These are phyloP conservation scores for Phaeosphaeriaceae sp. DNA, from an alignment of 2,329 filamentous ascomycete genomes.

Conservation along the genomic window DNA sequence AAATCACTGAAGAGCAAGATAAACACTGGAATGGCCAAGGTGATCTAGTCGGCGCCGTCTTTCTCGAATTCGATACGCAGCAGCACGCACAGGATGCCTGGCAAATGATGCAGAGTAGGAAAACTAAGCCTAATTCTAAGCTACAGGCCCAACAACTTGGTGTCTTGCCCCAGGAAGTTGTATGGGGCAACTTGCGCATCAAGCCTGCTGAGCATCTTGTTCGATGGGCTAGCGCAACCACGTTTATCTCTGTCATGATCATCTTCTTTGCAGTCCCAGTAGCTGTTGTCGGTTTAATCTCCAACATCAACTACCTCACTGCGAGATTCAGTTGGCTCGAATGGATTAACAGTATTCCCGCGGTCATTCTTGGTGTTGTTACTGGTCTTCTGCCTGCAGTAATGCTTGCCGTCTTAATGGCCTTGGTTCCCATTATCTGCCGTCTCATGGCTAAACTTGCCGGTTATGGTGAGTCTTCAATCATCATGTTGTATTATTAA, in stretches of 20 bases:
- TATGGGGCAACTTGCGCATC: slow-evolving; percentile 56
- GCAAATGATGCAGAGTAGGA: slow-evolving; percentile 63
- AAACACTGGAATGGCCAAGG: slow-evolving; percentile 70
- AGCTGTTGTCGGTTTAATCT: slow-evolving; percentile 52
- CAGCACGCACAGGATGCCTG: slow-evolving; percentile 83
- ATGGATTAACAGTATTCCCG: slow-evolving; percentile 52
- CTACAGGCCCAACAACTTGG: slow-evolving; percentile 52
- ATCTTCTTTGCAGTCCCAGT: slow-evolving; percentile 57
- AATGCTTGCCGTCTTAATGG: slow-evolving; percentile 53
- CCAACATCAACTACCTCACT: slow-evolving; percentile 54
- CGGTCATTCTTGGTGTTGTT: slow-evolving; percentile 52
- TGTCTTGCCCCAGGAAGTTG: slow-evolving; percentile 54
- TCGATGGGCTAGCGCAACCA: slow-evolving; percentile 43
- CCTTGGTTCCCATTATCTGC: slow-evolving; percentile 53
- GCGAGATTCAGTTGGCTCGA: slow-evolving; percentile 46
- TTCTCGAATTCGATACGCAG: slow-evolving; percentile 86
- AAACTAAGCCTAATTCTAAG: slow-evolving; percentile 43
- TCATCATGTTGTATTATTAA: neutral
- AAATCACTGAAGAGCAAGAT: slow-evolving; percentile 71
- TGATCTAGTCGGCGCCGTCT: slow-evolving; percentile 75
- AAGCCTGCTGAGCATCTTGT: slow-evolving; percentile 38
- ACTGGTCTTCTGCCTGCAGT: slow-evolving; percentile 54
- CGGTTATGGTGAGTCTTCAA: slow-evolving; percentile 32
- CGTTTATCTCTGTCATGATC: slow-evolving; percentile 50
- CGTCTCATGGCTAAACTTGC: slow-evolving; percentile 46